phyloP scores from a whole-genome alignment of 2,329 filamentous ascomycete species.

The Conoideocrella luteorostrata region DNA sequence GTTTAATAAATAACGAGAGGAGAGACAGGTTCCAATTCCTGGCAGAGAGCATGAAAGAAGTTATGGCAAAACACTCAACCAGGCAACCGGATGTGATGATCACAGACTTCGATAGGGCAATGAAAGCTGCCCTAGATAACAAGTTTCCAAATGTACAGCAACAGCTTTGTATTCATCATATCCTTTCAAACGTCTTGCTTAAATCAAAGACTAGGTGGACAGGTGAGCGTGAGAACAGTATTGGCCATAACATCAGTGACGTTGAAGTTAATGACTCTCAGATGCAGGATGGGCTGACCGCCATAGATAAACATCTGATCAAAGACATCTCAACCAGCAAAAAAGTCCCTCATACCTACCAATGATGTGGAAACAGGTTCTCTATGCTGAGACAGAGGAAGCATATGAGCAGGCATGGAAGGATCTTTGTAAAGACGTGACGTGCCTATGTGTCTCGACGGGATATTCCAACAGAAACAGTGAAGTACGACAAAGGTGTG shows the following conservation, averaged over 20 bases:
- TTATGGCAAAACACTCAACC: background rate
- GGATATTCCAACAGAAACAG: no score
- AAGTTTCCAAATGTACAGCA: background rate
- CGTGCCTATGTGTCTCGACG: no score
- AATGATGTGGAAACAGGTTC: background rate
- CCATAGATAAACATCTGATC: background rate
- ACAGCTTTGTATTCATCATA: background rate
- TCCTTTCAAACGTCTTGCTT: background rate
- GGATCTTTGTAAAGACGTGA: background rate
- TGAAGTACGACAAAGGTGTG: no score
- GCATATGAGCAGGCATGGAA: background rate
- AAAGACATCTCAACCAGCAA: background rate
- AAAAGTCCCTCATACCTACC: background rate
- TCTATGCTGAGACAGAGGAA: background rate
- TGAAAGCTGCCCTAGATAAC: background rate
- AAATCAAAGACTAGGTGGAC: background rate
- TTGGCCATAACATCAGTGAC: background rate
- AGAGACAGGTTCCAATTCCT: background rate
- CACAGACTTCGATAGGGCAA: background rate
- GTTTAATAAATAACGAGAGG: background rate
- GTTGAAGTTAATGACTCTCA: background rate
- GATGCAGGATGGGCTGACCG: background rate
- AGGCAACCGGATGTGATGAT: background rate
- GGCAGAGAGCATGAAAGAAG: background rate
- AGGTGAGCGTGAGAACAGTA: background rate